These are phyloP conservation scores for Alternaria alternata DNA, from an alignment of 2,329 filamentous ascomycete genomes.

Conservation along the genomic window DNA sequence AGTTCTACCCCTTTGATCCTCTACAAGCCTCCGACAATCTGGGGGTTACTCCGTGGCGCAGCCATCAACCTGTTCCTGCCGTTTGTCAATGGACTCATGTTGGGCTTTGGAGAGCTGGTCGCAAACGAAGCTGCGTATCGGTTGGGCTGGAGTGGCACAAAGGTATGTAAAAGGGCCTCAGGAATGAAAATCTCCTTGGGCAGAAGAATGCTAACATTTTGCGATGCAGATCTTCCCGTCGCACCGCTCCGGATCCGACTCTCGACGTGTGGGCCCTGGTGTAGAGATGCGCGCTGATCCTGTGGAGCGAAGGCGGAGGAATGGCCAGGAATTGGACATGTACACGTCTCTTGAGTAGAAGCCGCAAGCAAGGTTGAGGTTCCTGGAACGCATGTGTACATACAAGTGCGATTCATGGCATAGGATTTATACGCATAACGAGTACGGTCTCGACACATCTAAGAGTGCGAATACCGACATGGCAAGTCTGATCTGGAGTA, in stretches of 20 bases:
- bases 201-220: not conserved
- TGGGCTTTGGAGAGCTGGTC: constrained; percentile 96
- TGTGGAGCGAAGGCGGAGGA: constrained; percentile 61
- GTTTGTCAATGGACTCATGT: constrained; percentile 97
- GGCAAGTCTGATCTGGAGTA: constrained; percentile 12
- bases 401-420: not conserved
- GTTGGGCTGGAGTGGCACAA: constrained; percentile 91
- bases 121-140: constrained; percentile 95
- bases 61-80: constrained; percentile 96
- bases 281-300: constrained; percentile 79
- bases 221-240: constrained; percentile 62
- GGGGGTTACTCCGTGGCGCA: constrained; percentile 83
- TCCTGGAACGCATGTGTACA: not conserved
- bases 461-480: not conserved
- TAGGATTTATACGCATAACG: not conserved
- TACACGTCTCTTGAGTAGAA: constrained; percentile 72
- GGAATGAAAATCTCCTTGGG: not conserved
- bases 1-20: constrained; percentile 76
- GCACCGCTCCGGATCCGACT: constrained; percentile 61
- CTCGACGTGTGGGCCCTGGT: constrained; percentile 77
- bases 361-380: not conserved
- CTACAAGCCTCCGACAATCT: constrained; percentile 87
- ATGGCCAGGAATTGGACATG: constrained; percentile 66
- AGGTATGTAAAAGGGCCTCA: constrained; percentile 65
- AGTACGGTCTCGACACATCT: not conserved